Evolutionary conservation across 768 basidiomycete genomes (phyloP), one percentile per base, ranked within the genome.

Genomic region (Russula ochroleuca): DNA sequence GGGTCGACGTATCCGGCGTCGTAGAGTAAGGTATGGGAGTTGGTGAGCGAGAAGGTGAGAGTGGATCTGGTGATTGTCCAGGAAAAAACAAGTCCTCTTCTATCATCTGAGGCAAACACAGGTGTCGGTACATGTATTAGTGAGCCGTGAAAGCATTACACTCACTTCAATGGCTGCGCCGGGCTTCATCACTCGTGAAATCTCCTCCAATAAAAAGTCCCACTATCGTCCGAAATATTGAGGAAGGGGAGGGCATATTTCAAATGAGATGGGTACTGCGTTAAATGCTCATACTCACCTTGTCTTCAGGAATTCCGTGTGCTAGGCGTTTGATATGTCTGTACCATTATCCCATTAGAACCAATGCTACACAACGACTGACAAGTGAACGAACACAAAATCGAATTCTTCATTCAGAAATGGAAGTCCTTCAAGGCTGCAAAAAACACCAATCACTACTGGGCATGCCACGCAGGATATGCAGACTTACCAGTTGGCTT

Each of bases 81-180:
- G 88, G 88, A 69, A 90, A 89, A 69, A 81, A 85, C 3, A 91
- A 72, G 65, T 91, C 87, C 72, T 89, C 87, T 71, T 91, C 89
- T 54, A 88, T 76, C 73, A 90, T 78, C 85, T 87, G 63, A 35
- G 21, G 21, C 21, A 28, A 6, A 38, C 37, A 28, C 35, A 10
- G 48, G 15, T 35, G 28, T 52, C 31, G 62, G 48, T 28, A 35
- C 56, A 41, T 15, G 35, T n/a, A 62, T n/a, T 13, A 31, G 15
- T 21, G n/a, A 5, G 31, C 37, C 35, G 25, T 55, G 13, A 38
- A 35, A 40, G 57, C 50, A 21, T 45, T 9, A 52, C 23, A 69
- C 37, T 69, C 67, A 85, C 86, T 76, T 90, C 87, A 60, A 90
- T 81, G 7, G 85, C 83, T n/a, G 78, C 87, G 41, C 87, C 87